Conservation (phyloP, 2,329 filamentous ascomycete genomes). For the Neonectria sp. region DNA sequence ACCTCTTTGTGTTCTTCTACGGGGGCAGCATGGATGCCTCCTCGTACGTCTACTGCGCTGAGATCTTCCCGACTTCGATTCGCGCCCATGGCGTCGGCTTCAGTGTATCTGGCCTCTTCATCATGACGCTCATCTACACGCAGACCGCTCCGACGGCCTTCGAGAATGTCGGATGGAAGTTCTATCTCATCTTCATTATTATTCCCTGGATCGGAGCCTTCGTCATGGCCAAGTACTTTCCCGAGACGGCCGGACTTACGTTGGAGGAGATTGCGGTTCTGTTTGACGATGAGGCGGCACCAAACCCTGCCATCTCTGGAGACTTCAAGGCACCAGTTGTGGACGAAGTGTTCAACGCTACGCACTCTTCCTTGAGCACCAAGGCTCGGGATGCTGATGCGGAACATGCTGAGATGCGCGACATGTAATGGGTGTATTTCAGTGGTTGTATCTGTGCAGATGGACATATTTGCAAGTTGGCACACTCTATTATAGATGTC, state of each 20-base stretch:
- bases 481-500: no score
- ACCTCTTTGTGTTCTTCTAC: constrained; percentile 18
- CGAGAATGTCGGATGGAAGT: constrained; percentile 17
- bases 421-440: background rate
- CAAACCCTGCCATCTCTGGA: background rate
- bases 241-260: constrained; percentile 20
- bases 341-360: background rate
- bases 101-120: constrained; percentile 21
- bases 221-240: constrained; percentile 11
- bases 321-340: background rate
- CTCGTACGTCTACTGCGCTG: constrained; percentile 32
- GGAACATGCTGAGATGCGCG: background rate
- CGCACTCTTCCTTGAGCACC: background rate
- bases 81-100: constrained; percentile 31
- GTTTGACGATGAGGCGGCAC: constrained; percentile 13
- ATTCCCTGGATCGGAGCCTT: constrained; percentile 5
- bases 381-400: background rate
- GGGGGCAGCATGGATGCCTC: constrained; percentile 26
- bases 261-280: constrained; percentile 20
- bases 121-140: constrained; percentile 24
- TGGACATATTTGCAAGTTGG: no score
- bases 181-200: constrained; percentile 25
- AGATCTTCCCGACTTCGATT: constrained; percentile 34
- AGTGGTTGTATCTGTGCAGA: no score
- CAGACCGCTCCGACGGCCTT: constrained; percentile 19